phyloP scores from a whole-genome alignment of 2,329 filamentous ascomycete species.

The Raffaelea deltoideospora region DNA sequence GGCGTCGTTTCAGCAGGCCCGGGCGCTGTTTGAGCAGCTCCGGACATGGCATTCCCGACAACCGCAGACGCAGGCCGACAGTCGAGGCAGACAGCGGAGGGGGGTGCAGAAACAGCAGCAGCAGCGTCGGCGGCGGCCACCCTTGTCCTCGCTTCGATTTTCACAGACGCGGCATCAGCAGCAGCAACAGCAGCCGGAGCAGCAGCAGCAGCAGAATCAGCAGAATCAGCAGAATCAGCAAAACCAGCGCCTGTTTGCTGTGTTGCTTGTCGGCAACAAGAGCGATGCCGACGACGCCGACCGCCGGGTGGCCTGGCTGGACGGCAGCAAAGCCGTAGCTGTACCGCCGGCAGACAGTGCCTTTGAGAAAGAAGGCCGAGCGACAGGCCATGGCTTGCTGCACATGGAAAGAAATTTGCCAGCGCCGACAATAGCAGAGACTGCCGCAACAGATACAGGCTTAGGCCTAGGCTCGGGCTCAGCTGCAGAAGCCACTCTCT shows the following conservation, averaged over 20 bases:
- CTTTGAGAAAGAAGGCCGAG: too few species aligned
- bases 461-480: too few species aligned
- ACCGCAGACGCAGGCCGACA: too few species aligned
- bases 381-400: too few species aligned
- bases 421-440: slow-evolving; percentile 2
- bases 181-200: too few species aligned
- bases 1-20: slow-evolving; percentile 14
- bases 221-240: too few species aligned
- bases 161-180: not conserved
- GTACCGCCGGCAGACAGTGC: not conserved
- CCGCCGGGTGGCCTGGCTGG: slow-evolving; percentile 16
- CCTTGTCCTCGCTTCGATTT: not conserved
- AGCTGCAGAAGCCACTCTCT: too few species aligned
- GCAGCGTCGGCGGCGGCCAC: not conserved
- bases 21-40: slow-evolving; percentile 14
- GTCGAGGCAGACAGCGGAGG: too few species aligned
- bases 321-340: slow-evolving; percentile 12
- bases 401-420: too few species aligned
- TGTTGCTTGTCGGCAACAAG: slow-evolving; percentile 22
- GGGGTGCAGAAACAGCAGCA: slow-evolving; percentile 1
- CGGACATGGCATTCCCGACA: slow-evolving; percentile 5
- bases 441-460: slow-evolving; percentile 9
- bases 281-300: slow-evolving; percentile 16
- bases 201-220: too few species aligned
- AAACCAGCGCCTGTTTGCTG: slow-evolving; percentile 15